Evolutionary conservation across 345 rosid genomes (phyloP).

Genomic region (Dipteronia dyeriana): DNA sequence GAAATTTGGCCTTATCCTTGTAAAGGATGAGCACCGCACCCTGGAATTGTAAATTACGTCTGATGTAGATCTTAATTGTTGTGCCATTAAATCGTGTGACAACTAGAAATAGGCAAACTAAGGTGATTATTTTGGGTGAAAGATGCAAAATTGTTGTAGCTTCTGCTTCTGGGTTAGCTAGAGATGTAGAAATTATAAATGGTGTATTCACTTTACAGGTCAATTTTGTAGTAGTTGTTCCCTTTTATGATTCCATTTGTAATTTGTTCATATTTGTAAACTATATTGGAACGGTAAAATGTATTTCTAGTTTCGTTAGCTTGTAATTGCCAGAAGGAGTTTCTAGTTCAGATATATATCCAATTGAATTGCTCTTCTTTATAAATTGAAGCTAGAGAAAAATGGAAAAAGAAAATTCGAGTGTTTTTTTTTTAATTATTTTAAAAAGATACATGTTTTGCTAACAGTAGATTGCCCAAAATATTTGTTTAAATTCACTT

Average conservation of each 20-base stretch:
- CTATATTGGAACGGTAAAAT: background rate
- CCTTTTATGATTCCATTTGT: conserved; percentile 5
- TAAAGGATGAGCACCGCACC: conserved; percentile 17
- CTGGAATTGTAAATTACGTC: conserved; percentile 37
- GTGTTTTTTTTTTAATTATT: too few relatives aligned
- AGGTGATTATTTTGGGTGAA: background rate
- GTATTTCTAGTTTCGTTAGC: background rate
- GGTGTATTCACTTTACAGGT: background rate
- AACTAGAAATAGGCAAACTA: conserved; percentile 11
- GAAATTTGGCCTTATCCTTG: conserved; percentile 19
- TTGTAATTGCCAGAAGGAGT: background rate
- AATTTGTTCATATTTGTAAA: conserved; percentile 3
- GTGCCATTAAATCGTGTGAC: conserved; percentile 2
- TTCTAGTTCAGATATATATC: background rate
- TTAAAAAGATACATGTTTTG: background rate
- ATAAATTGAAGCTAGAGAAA: background rate
- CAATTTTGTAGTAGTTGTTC: conserved; percentile 16
- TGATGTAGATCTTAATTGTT: conserved; percentile 1
- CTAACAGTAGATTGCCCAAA: too few relatives aligned
- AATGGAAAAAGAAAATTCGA: too few relatives aligned
- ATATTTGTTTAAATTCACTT: too few relatives aligned
- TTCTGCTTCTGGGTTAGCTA: conserved; percentile 10
- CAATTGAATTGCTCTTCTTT: background rate
- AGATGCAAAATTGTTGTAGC: background rate
- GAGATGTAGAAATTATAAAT: conserved; percentile 11